phyloP scores from a whole-genome alignment of 2,329 filamentous ascomycete species.

The Coniochaeta sp. region DNA sequence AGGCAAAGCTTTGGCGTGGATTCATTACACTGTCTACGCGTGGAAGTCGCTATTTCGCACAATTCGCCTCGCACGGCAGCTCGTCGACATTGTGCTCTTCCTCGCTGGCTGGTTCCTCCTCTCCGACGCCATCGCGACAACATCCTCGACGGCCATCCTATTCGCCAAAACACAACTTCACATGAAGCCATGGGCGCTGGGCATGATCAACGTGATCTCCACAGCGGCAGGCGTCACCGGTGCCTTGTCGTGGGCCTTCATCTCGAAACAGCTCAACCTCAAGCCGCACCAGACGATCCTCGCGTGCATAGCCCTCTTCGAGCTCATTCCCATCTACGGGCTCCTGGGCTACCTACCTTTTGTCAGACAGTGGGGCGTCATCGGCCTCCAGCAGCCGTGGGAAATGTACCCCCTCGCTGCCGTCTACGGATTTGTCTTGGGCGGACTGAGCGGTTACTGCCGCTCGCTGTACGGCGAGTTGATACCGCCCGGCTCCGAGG shows the following conservation, averaged over 20 bases:
- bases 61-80: conserved; percentile 61
- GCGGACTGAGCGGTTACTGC: conserved; percentile 88
- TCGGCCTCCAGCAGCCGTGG: conserved; percentile 89
- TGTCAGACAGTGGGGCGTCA: conserved; percentile 63
- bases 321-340: conserved; percentile 87
- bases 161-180: conserved; percentile 90
- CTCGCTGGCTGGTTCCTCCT: conserved; percentile 90
- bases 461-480: conserved; percentile 87
- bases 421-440: conserved; percentile 88
- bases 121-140: conserved; percentile 89
- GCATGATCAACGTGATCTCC: conserved; percentile 88
- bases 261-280: conserved; percentile 63
- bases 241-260: conserved; percentile 79
- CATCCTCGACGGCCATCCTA: conserved; percentile 86
- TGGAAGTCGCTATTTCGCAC: conserved; percentile 85
- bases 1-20: conserved; percentile 39
- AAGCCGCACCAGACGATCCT: conserved; percentile 82
- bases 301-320: conserved; percentile 83
- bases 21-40: conserved; percentile 70
- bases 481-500: conserved; percentile 89
- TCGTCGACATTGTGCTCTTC: conserved; percentile 70
- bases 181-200: conserved; percentile 83
- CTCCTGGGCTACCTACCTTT: conserved; percentile 81
- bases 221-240: conserved; percentile 78
- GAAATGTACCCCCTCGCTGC: conserved; percentile 93